These are phyloP conservation scores for Giardia muris DNA, from an alignment of 208 protist species.

Conservation along the genomic window DNA sequence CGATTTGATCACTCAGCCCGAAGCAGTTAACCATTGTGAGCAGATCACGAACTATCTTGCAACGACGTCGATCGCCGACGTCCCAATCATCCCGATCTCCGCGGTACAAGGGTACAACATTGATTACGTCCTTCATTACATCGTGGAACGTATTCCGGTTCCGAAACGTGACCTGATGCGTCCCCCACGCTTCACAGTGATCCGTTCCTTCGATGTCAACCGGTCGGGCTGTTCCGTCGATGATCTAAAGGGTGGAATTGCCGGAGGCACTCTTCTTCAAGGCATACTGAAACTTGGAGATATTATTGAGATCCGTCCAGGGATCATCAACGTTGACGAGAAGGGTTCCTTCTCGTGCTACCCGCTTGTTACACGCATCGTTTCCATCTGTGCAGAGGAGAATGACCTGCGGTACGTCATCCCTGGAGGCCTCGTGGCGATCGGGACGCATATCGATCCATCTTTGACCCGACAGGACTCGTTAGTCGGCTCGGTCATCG, in stretches of 20 bases:
- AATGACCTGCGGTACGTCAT: slow-evolving; percentile 94
- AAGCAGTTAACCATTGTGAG: slow-evolving; percentile 59
- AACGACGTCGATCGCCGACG: not conserved
- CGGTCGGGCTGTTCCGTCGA: slow-evolving; percentile 84
- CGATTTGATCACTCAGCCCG: slow-evolving; percentile 86
- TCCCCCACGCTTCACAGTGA: slow-evolving; percentile 79
- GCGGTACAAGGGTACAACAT: slow-evolving; percentile 91
- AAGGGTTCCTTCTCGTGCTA: slow-evolving; percentile 66
- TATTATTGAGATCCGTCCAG: slow-evolving; percentile 93
- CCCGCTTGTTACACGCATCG: slow-evolving; percentile 74
- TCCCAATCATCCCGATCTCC: slow-evolving; percentile 75
- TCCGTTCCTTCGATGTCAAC: slow-evolving; percentile 99
- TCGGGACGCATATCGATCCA: slow-evolving; percentile 95
- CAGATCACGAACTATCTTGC: slow-evolving; percentile 36
- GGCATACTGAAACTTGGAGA: slow-evolving; percentile 83
- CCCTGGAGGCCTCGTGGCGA: slow-evolving; percentile 90
- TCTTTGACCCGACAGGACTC: slow-evolving; percentile 87
- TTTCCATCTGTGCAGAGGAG: slow-evolving; percentile 79
- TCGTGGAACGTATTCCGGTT: slow-evolving; percentile 75
- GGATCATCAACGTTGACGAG: slow-evolving; percentile 58
- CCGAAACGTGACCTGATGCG: slow-evolving; percentile 76
- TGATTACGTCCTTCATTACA: slow-evolving; percentile 87
- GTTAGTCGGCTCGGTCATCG: slow-evolving; percentile 77
- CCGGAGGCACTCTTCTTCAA: slow-evolving; percentile 85
- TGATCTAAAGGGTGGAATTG: slow-evolving; percentile 82